Base-by-base conservation (phyloP, 202 grass and related monocot species). In the Miscanthus sacchariflorus region DNA sequence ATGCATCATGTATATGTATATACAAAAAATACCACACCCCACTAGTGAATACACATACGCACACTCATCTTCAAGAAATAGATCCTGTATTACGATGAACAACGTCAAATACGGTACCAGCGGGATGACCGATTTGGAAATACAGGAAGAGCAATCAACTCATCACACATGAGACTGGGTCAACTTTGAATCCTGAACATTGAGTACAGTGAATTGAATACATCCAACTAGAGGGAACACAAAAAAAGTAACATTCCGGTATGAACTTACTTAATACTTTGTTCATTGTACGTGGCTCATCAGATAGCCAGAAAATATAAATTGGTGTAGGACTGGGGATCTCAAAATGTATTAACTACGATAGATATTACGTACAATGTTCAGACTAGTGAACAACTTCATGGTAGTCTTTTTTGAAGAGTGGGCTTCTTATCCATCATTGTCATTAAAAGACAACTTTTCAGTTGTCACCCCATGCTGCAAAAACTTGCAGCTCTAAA, bases 261-360 rank as follows among this genome's bases (percentile, higher is more conserved):
- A 87, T 40, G 19, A 87, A 75, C 12, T 73, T 56, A 59, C 46
- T 52, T 43, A 2, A 49, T 49, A 50, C 42, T 72, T 56, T 25
- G 33, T 76, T 46, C 45, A 77, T 30, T 81, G 19, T 38, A 69
- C 70, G 63, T 77, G 70, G 65, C 83, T 81, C 70, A 75, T 54
- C 38, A 12, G 72, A 83, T 78, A 44, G 27, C 19, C 79, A 86
- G 10, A 40, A 74, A 76, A 63, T 68, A 74, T 27, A 50, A 27
- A 48, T 39, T 75, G 46, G 19, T 9, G 59, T 25, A 69, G 52
- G n/a, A 30, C 45, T 42, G 25, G 39, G n/a, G 39, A 13, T 73
- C 68, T 2, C 48, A 10, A 84, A 65, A 76, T 12, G 25, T 9
- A 56, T 3, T 38, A 43, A 11, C 59, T 63, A 75, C 54, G 2